phyloP scores from a whole-genome alignment of 805 yeast species.

The Candida nanaspora region DNA sequence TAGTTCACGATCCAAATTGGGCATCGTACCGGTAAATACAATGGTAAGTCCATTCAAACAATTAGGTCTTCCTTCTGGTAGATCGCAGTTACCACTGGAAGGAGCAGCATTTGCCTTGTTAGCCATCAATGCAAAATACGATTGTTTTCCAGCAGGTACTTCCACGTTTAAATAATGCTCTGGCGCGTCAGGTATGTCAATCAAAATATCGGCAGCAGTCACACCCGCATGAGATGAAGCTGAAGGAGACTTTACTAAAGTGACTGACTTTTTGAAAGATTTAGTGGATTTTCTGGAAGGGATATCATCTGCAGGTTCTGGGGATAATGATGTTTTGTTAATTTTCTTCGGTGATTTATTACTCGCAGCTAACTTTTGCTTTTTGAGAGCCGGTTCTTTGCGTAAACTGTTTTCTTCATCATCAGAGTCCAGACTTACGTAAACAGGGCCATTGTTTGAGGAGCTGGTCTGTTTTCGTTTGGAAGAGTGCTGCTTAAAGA shows the following conservation, averaged over 20 bases:
- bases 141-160: slow-evolving; percentile 45
- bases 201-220: slow-evolving; percentile 50
- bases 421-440: slow-evolving; percentile 7
- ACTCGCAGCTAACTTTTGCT: neutral
- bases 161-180: slow-evolving; percentile 27
- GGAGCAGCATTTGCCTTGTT: slow-evolving; percentile 27
- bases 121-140: slow-evolving; percentile 52
- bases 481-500: neutral
- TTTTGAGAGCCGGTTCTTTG: neutral
- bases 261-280: neutral
- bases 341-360: neutral
- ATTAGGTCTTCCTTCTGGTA: slow-evolving; percentile 80
- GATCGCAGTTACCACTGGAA: slow-evolving; percentile 32
- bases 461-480: neutral
- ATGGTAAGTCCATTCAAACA: slow-evolving; percentile 85
- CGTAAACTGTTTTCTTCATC: slow-evolving; percentile 2
- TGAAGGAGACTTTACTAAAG: neutral
- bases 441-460: neutral
- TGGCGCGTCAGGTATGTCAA: slow-evolving; percentile 67
- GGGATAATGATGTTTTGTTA: neutral
- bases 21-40: slow-evolving; percentile 88
- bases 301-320: neutral
- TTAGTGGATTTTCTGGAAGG: neutral
- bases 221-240: no score
- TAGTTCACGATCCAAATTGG: slow-evolving; percentile 67